Evolutionary conservation across 306 rosid genomes (phyloP).

Genomic region (Dicorynia guianensis): DNA sequence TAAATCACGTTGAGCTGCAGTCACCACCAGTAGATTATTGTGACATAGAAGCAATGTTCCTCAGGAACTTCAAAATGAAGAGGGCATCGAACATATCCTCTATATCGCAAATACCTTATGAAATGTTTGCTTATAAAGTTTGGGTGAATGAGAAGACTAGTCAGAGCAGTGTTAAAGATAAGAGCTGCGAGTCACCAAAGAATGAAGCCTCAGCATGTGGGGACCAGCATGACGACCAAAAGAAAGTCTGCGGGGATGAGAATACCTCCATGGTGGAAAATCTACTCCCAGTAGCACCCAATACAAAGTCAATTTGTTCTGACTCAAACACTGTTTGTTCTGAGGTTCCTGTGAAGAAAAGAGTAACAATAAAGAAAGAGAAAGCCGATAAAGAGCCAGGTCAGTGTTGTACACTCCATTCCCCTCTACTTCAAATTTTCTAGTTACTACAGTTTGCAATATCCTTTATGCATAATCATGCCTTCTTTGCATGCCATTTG

Average conservation of each 20-base stretch:
- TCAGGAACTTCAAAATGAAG: constrained; percentile 50
- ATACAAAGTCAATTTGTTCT: constrained; percentile 45
- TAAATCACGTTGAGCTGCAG: constrained; percentile 53
- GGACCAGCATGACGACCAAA: constrained; percentile 37
- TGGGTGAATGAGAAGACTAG: constrained; percentile 67
- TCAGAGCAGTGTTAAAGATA: constrained; percentile 37
- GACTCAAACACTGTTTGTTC: constrained; percentile 49
- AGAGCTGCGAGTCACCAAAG: constrained; percentile 44
- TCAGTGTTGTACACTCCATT: constrained; percentile 30
- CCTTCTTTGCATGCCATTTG: no score
- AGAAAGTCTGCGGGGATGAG: constrained; percentile 35
- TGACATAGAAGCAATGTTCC: constrained; percentile 68
- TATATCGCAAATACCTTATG: constrained; percentile 74
- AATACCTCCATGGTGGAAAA: constrained; percentile 50
- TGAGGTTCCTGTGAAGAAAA: constrained; percentile 55
- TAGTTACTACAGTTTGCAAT: no score
- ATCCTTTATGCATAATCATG: no score
- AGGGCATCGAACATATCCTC: constrained; percentile 38
- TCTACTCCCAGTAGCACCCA: constrained; percentile 38
- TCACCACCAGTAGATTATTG: constrained; percentile 70
- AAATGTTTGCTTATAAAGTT: constrained; percentile 81
- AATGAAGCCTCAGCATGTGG: background rate
- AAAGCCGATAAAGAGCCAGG: constrained; percentile 65
- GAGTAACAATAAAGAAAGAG: constrained; percentile 35
- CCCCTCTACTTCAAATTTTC: background rate